phyloP scores from a whole-genome alignment of 352 stramenopile species.

The Phytophthora tubulina region DNA sequence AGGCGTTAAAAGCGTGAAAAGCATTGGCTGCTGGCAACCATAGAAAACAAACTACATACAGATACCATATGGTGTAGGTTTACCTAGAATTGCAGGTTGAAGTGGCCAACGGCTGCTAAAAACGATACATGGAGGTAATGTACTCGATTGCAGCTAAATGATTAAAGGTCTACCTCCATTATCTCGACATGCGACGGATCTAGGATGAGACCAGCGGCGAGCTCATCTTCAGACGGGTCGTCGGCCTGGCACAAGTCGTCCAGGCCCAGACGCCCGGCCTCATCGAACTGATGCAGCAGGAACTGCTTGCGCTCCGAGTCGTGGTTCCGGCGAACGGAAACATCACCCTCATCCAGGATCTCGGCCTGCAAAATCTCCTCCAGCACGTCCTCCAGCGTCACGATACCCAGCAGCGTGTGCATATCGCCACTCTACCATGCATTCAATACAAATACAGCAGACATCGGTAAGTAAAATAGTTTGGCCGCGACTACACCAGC shows the following conservation, averaged over 20 bases:
- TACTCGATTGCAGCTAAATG: background rate
- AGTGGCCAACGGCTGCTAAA: background rate
- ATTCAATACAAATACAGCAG: background rate
- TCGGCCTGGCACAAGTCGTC: slow-evolving; percentile 54
- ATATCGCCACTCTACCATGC: slow-evolving; percentile 79
- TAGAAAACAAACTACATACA: slow-evolving; percentile 18
- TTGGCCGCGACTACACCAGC: background rate
- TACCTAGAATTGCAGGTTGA: slow-evolving; percentile 13
- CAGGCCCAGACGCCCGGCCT: slow-evolving; percentile 55
- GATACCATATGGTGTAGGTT: slow-evolving; percentile 16
- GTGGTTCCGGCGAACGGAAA: slow-evolving; percentile 43
- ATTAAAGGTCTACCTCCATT: slow-evolving; percentile 9
- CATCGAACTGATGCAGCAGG: slow-evolving; percentile 58
- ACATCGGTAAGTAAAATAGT: slow-evolving; percentile 5
- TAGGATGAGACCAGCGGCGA: slow-evolving; percentile 28
- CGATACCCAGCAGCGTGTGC: slow-evolving; percentile 96
- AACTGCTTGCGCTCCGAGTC: slow-evolving; percentile 59
- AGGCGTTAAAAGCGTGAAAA: slow-evolving; percentile 20
- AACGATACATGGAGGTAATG: background rate
- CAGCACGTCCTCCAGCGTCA: slow-evolving; percentile 99
- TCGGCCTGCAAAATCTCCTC: slow-evolving; percentile 97
- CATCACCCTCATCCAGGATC: slow-evolving; percentile 97
- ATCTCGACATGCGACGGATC: slow-evolving; percentile 5
- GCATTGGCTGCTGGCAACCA: slow-evolving; percentile 31
- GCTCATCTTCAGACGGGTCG: slow-evolving; percentile 48